A percentile compares a stretch with the other conserved stretches of the same genome.
Evolutionary conservation across 352 stramenopile genomes (phyloP).

Genomic region (Phytophthora constricta): DNA sequence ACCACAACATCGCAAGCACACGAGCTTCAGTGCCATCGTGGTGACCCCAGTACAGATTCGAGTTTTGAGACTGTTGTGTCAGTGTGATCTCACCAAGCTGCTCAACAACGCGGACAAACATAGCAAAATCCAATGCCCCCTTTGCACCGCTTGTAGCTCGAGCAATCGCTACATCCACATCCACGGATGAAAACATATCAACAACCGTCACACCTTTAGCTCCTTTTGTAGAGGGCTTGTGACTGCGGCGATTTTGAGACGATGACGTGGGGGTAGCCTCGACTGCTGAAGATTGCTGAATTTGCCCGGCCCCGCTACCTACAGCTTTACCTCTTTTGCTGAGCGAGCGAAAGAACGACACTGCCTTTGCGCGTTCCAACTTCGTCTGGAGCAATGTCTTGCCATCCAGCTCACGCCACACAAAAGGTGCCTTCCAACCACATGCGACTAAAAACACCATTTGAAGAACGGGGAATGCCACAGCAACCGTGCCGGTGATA

Average conservation of each 20-base stretch:
- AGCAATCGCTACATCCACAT: conserved; percentile 70
- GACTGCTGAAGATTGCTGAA: conserved; percentile 1
- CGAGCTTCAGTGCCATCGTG: conserved; percentile 48
- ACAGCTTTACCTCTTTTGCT: conserved; percentile 34
- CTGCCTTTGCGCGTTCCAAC: conserved; percentile 58
- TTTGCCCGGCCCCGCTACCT: conserved; percentile 6
- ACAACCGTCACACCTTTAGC: conserved; percentile 4
- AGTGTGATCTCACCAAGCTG: conserved; percentile 44
- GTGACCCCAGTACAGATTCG: conserved; percentile 52
- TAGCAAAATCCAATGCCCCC: conserved; percentile 47
- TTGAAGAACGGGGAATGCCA: conserved; percentile 51
- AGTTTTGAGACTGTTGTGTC: conserved; percentile 4
- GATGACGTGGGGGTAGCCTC: neutral
- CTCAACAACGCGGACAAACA: conserved; percentile 47
- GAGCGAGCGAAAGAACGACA: conserved; percentile 55
- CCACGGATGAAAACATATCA: conserved; percentile 51
- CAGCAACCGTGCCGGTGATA: neutral
- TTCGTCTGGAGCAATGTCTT: conserved; percentile 49
- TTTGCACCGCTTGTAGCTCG: conserved; percentile 57
- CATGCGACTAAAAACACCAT: conserved; percentile 52
- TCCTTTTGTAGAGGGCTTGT: conserved; percentile 24
- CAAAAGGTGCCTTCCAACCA: conserved; percentile 45
- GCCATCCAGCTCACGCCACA: conserved; percentile 44
- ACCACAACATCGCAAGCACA: conserved; percentile 55
- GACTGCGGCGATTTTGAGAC: conserved; percentile 21